These are phyloP conservation scores for Akanthomyces lecanii DNA, from an alignment of 2,329 filamentous ascomycete species.

Conservation along the genomic window DNA sequence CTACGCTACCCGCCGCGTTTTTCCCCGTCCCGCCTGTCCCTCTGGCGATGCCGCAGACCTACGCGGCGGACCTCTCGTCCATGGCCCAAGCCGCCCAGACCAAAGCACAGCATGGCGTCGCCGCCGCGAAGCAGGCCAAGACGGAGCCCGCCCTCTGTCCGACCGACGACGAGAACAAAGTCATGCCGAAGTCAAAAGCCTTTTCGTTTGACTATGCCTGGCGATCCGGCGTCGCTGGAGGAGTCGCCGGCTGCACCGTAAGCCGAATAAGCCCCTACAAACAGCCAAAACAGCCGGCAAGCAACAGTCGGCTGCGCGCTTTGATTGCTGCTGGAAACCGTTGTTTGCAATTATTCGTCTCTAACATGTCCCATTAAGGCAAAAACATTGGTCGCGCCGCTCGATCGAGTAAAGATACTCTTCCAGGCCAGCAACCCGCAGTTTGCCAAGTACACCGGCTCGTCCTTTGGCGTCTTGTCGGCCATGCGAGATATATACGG, in stretches of 20 bases:
- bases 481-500: conserved; percentile 81
- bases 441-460: conserved; percentile 87
- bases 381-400: conserved; percentile 90
- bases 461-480: conserved; percentile 76
- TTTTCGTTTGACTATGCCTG: conserved; percentile 79
- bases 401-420: conserved; percentile 97
- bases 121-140: conserved; percentile 27
- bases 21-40: conserved; percentile 19
- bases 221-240: conserved; percentile 80
- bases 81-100: conserved; percentile 48
- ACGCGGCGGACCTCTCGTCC: conserved; percentile 54
- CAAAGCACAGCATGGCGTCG: conserved; percentile 27
- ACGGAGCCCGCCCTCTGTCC: conserved; percentile 41
- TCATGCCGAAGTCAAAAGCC: conserved; percentile 44
- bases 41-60: conserved; percentile 32
- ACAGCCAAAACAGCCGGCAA: too few species aligned
- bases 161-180: conserved; percentile 44
- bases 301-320: not conserved
- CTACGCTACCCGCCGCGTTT: not conserved
- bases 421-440: conserved; percentile 94
- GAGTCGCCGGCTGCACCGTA: conserved; percentile 88
- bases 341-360: not conserved
- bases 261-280: conserved; percentile 31
- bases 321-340: not conserved
- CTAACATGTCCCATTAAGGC: conserved; percentile 50